These are phyloP conservation scores for Polytolypa hystricis DNA, from an alignment of 2,329 filamentous ascomycete species.

Conservation along the genomic window DNA sequence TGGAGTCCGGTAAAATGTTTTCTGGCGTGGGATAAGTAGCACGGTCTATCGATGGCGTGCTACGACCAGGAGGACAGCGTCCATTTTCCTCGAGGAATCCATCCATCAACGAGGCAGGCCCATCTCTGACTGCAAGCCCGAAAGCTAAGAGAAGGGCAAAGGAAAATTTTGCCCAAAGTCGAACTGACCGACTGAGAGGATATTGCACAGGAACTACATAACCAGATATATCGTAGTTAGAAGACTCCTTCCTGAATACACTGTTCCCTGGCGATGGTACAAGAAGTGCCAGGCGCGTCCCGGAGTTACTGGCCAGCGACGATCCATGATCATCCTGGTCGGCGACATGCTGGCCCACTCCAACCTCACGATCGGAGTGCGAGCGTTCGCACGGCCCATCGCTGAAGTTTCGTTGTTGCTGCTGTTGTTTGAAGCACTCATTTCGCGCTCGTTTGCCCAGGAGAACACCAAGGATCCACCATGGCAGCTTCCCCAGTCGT, in stretches of 20 bases:
- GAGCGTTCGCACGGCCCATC: no score
- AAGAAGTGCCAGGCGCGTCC: no score
- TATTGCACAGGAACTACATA: no score
- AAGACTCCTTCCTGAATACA: no score
- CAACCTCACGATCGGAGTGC: no score
- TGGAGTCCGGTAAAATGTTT: not conserved
- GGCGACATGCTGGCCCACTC: no score
- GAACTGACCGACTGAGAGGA: not conserved
- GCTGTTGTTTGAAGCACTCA: slow-evolving; percentile 10
- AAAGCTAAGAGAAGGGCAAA: slow-evolving; percentile 38
- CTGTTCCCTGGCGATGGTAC: no score
- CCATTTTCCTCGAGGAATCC: slow-evolving; percentile 8
- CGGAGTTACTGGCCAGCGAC: no score
- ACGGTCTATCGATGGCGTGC: not conserved
- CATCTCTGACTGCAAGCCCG: slow-evolving; percentile 37
- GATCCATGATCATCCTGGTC: no score
- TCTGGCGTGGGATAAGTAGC: not conserved
- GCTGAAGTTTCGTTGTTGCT: no score
- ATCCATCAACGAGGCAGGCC: slow-evolving; percentile 25
- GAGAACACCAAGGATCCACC: slow-evolving; percentile 27
- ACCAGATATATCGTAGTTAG: no score
- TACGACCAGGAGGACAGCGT: not conserved
- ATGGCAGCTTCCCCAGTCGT: slow-evolving; percentile 21
- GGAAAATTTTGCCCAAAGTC: slow-evolving; percentile 36
- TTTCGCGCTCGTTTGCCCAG: slow-evolving; percentile 13